Conservation (phyloP, 2,329 filamentous ascomycete species). For the Dactylella cylindrospora region DNA sequence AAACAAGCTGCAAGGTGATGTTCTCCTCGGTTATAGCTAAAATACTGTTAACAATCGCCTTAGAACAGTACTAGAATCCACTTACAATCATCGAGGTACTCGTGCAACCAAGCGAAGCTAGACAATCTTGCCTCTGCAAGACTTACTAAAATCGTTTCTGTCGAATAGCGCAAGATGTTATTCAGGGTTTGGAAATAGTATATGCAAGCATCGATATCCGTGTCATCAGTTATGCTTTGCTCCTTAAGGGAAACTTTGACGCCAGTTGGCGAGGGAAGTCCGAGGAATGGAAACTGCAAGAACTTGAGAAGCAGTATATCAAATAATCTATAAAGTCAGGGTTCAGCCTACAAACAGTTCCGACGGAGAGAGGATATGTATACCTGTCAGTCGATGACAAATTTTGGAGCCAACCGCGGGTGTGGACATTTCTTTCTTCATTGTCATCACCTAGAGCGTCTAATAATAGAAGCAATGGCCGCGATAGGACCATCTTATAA, state of each 20-base stretch:
- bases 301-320: conserved; percentile 64
- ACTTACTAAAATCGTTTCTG: conserved; percentile 22
- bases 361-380: conserved; percentile 45
- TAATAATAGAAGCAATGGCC: conserved; percentile 77
- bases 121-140: conserved; percentile 17
- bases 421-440: conserved; percentile 72
- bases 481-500: conserved; percentile 72
- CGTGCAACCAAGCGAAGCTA: conserved; percentile 24
- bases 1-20: conserved; percentile 66
- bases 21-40: conserved; percentile 55
- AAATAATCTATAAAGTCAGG: conserved; percentile 58
- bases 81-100: conserved; percentile 46
- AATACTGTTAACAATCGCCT: neutral
- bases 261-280: conserved; percentile 47
- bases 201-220: conserved; percentile 73
- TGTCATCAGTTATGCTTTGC: conserved; percentile 57
- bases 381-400: conserved; percentile 56
- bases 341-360: neutral
- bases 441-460: conserved; percentile 74
- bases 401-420: conserved; percentile 76
- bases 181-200: conserved; percentile 77
- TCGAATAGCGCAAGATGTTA: conserved; percentile 65
- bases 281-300: conserved; percentile 60
- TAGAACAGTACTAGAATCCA: neutral
- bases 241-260: conserved; percentile 46